Conservation (phyloP, 176 grass and related monocot genomes). For the Hyparrhenia diplandra region DNA sequence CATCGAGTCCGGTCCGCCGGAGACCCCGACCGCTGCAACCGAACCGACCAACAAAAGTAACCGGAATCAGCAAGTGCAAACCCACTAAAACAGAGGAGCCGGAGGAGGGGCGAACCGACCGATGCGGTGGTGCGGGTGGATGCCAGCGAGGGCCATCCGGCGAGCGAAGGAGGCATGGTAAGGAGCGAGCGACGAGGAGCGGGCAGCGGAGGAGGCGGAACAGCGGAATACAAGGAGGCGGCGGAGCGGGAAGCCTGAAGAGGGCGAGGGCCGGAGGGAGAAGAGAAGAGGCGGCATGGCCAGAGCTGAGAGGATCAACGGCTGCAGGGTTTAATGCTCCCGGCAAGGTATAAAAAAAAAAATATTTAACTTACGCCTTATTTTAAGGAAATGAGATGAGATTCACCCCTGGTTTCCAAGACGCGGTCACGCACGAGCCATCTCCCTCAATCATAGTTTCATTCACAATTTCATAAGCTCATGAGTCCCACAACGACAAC, state of each 20-base stretch:
- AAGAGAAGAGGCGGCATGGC: conserved; percentile 26
- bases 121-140: conserved; percentile 74
- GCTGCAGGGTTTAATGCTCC: not conserved
- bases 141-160: conserved; percentile 75
- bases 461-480: no score
- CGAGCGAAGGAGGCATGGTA: conserved; percentile 62
- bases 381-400: no score
- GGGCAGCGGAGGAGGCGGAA: not conserved
- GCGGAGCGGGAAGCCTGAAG: conserved; percentile 29
- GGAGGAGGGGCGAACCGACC: conserved; percentile 39
- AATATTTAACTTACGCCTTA: no score
- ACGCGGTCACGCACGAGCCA: no score
- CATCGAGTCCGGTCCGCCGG: conserved; percentile 91
- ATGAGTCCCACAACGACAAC: no score
- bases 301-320: not conserved
- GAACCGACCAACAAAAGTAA: not conserved
- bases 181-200: conserved; percentile 1
- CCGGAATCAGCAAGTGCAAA: not conserved
- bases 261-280: conserved; percentile 29
- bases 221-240: conserved; percentile 28
- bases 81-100: not conserved
- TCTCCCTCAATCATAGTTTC: no score
- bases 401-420: no score
- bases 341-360: no score
- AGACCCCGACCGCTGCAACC: conserved; percentile 70